A percentile compares a stretch with the other conserved stretches of the same genome.
phyloP scores from a whole-genome alignment of 768 basidiomycete species.

The Strobilomyces confusus region DNA sequence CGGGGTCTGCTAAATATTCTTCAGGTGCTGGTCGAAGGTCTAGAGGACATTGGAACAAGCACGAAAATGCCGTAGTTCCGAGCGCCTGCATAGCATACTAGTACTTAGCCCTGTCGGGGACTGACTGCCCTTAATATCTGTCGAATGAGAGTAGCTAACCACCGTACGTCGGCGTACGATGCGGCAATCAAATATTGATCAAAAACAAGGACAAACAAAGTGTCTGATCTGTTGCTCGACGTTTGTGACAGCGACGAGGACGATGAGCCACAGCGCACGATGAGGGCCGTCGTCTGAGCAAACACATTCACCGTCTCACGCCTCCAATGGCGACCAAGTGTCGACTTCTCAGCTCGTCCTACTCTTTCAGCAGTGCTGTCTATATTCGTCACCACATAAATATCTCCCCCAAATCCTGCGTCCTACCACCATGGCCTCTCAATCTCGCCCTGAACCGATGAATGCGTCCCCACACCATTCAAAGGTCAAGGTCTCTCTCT shows the following conservation, averaged over 20 bases:
- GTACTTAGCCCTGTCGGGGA: no score
- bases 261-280: conserved; percentile 15
- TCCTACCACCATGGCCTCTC: conserved; percentile 24
- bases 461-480: conserved; percentile 77
- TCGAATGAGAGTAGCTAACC: no score
- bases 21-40: no score
- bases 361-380: conserved; percentile 4
- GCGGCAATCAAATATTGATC: no score
- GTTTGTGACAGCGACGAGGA: conserved; percentile 1
- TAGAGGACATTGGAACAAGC: no score
- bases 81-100: no score
- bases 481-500: conserved; percentile 68
- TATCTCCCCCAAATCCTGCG: not conserved
- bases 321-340: conserved; percentile 12
- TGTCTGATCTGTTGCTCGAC: not conserved
- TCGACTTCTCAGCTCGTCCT: conserved; percentile 6
- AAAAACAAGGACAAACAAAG: conserved; percentile 21
- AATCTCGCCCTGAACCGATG: conserved; percentile 59
- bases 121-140: no score
- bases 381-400: conserved; percentile 14
- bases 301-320: conserved; percentile 1
- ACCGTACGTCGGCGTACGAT: no score
- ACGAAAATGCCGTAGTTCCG: no score
- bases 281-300: conserved; percentile 16
- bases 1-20: no score